Evolutionary conservation across 2,329 filamentous ascomycete genomes (phyloP).

Genomic region (Penicillium sp.): DNA sequence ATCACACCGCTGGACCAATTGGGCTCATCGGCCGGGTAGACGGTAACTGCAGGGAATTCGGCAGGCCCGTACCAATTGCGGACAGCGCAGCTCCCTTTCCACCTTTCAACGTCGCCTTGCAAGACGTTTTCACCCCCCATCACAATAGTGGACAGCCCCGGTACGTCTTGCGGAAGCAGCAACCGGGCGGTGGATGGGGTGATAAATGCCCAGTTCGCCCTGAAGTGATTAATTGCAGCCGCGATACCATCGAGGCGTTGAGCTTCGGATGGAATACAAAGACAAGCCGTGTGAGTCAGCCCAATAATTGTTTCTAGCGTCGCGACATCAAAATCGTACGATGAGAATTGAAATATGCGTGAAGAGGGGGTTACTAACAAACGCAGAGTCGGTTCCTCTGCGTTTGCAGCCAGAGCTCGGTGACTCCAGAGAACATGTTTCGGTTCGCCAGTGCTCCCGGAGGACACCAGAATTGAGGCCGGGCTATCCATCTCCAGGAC

Average conservation of each 20-base stretch:
- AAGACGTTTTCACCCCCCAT: background rate
- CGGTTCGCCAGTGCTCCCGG: background rate
- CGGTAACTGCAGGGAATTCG: background rate
- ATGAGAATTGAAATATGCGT: background rate
- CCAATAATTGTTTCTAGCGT: background rate
- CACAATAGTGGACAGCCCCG: background rate
- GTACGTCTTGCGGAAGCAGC: background rate
- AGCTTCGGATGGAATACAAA: background rate
- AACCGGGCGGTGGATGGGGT: background rate
- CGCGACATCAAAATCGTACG: background rate
- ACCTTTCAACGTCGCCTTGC: background rate
- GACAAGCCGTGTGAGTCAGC: background rate
- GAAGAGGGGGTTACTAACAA: background rate
- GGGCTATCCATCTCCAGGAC: background rate
- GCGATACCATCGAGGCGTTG: background rate
- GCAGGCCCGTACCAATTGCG: background rate
- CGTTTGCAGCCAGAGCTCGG: background rate
- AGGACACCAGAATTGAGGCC: background rate
- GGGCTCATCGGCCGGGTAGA: background rate
- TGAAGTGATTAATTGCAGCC: background rate
- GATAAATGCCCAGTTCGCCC: background rate
- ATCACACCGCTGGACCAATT: background rate
- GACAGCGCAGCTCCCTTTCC: background rate
- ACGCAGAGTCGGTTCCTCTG: background rate
- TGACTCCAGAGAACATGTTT: background rate